These are phyloP conservation scores for Pleurotus sapidus DNA, from an alignment of 768 basidiomycete genomes.

Conservation along the genomic window DNA sequence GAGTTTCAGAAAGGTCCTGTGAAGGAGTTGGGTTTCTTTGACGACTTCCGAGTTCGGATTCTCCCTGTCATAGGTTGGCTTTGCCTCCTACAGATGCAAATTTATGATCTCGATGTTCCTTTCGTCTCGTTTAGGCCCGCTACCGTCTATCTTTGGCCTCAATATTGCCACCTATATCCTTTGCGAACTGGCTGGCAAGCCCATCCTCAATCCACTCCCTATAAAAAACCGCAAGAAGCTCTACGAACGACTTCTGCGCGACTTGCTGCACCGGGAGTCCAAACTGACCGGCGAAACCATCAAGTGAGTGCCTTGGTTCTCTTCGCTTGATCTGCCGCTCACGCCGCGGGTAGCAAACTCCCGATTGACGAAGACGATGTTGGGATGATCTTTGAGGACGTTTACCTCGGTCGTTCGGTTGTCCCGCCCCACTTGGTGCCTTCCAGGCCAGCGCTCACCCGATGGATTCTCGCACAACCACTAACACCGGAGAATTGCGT, in stretches of 20 bases:
- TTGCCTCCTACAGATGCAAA: not conserved
- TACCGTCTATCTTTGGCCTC: conserved; percentile 90
- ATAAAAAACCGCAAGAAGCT: conserved; percentile 84
- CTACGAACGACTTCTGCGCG: conserved; percentile 76
- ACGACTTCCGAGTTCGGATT: conserved; percentile 92
- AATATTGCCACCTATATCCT: conserved; percentile 87
- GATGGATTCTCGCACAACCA: conserved; percentile 73
- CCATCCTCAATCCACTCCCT: conserved; percentile 78
- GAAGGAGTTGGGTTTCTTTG: conserved; percentile 85
- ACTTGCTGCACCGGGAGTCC: conserved; percentile 72
- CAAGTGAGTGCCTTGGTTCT: conserved; percentile 45
- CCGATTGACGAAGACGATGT: conserved; percentile 85
- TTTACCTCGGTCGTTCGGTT: conserved; percentile 74
- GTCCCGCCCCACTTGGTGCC: conserved; percentile 79
- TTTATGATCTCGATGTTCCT: not conserved
- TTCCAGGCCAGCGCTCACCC: conserved; percentile 65
- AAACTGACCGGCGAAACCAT: conserved; percentile 59
- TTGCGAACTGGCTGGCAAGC: conserved; percentile 81
- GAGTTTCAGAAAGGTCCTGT: conserved; percentile 90
- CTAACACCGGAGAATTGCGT: conserved; percentile 81
- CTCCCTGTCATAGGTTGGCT: conserved; percentile 80
- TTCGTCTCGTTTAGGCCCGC: conserved; percentile 48
- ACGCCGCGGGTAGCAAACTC: conserved; percentile 47
- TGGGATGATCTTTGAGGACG: conserved; percentile 81
- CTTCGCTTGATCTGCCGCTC: not conserved